A percentile compares a stretch with the other conserved stretches of the same genome.
These are phyloP conservation scores for Porpolomopsis calyptriformis DNA, from an alignment of 768 basidiomycete genomes.

Conservation along the genomic window DNA sequence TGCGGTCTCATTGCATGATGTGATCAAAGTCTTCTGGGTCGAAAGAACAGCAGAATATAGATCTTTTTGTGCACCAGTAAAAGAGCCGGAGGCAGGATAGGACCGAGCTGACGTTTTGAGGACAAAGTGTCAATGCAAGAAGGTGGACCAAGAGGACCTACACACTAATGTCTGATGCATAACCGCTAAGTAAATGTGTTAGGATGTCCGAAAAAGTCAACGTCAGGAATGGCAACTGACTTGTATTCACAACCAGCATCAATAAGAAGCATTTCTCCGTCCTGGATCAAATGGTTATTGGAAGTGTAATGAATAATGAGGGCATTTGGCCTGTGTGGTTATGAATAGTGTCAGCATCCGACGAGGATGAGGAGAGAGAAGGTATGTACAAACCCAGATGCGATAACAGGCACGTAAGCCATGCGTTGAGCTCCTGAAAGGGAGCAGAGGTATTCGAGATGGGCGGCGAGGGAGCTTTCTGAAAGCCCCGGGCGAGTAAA, in stretches of 20 bases:
- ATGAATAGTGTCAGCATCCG: not conserved
- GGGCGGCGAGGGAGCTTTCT: constrained; percentile 45
- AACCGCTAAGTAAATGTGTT: constrained; percentile 43
- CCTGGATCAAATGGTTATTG: constrained; percentile 68
- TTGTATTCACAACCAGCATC: constrained; percentile 93
- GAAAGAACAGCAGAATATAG: constrained; percentile 73
- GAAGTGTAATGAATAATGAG: constrained; percentile 91
- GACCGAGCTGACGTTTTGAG: constrained; percentile 53
- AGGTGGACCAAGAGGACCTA: not conserved
- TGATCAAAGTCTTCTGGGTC: constrained; percentile 58
- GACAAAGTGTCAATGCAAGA: constrained; percentile 2
- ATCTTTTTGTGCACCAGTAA: constrained; percentile 69
- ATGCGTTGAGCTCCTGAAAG: constrained; percentile 71
- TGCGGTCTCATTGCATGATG: constrained; percentile 46
- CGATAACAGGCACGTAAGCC: constrained; percentile 98
- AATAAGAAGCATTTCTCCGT: constrained; percentile 70
- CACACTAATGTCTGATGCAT: constrained; percentile 90
- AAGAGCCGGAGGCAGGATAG: constrained; percentile 76
- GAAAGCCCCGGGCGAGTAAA: constrained; percentile 40
- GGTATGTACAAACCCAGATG: constrained; percentile 61
- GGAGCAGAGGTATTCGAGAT: constrained; percentile 84
- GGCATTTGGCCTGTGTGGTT: constrained; percentile 56
- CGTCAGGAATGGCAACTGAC: constrained; percentile 28
- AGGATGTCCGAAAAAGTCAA: not conserved
- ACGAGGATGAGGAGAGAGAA: not conserved